Base-by-base conservation (phyloP, 2,329 filamentous ascomycete species). In the Colletotrichum sublineola region DNA sequence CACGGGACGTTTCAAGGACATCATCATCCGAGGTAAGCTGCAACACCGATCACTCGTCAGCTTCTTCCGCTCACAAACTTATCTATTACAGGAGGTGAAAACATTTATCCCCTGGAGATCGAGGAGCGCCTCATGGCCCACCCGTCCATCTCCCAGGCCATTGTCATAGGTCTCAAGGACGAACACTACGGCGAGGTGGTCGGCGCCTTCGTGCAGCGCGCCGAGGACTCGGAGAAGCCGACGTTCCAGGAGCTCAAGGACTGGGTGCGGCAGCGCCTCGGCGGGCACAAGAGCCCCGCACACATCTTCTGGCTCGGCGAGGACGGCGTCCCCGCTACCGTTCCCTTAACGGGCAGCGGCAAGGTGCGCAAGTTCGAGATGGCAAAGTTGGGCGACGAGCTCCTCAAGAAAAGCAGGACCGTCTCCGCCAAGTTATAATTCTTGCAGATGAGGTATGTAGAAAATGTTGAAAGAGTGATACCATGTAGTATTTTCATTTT, bases 251-350 rank as follows among this genome's bases (percentile, higher is more conserved):
- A 91, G 73, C 79, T 93, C n/a, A 84, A 87, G 20, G 85, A 87
- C 55, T 93, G 91, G 91, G 90, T 90, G 1, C 85, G 88, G 63
- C 82, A 88, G 75, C 86, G 84, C 46, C 84, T 93, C 8, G 91
- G 91, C 1, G 84, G 87, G 48, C 91, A 93, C 78, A 93, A 93
- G 82, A 90, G 91, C 4, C 93, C 93, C 0, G 84, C 88, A 11
- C 88, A 94, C 79, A 80, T 95, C n/a, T 95, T 95, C 78, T 94
- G 93, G 88, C 86, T 95, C 36, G 93, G 93, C 0, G 83, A 88
- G 75, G 86, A 86, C 57, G 88, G 86, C 14, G 85, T 91, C 33
- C 86, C 89, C 1, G 76, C 76, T 1, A 82, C 84, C 1, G 84
- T 92, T 42, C 91, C 91, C 12, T 82, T 93, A 77, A 93, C 91